phyloP scores from a whole-genome alignment of 495 filamentous ascomycete genomes.

The Cercophora newfieldiana region DNA sequence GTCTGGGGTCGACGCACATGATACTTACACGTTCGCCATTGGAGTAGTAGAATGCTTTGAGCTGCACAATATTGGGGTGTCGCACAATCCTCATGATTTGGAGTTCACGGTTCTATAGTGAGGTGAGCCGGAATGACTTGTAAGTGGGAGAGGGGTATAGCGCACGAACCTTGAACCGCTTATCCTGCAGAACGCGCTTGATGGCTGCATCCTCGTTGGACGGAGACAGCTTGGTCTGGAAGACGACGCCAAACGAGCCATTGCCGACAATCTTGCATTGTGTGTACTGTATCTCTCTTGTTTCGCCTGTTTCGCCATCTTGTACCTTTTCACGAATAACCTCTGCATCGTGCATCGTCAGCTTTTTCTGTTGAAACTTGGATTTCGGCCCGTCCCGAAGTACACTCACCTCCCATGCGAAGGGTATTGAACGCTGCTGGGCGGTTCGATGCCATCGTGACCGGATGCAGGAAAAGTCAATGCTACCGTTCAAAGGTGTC shows the following conservation, averaged over 20 bases:
- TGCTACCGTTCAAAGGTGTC: constrained; percentile 33
- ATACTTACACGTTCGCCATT: constrained; percentile 89
- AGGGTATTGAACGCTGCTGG: constrained; percentile 55
- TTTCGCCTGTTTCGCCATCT: constrained; percentile 95
- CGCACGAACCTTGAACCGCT: constrained; percentile 86
- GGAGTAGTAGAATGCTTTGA: constrained; percentile 99
- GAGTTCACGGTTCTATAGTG: constrained; percentile 85
- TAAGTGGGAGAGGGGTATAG: not conserved
- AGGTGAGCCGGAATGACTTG: constrained; percentile 37
- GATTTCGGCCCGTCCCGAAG: not conserved
- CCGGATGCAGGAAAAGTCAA: constrained; percentile 26
- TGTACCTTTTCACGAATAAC: constrained; percentile 98
- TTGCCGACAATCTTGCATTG: constrained; percentile 99
- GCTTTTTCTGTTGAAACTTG: not conserved
- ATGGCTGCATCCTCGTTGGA: constrained; percentile 98
- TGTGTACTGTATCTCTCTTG: constrained; percentile 94
- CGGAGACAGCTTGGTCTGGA: constrained; percentile 97
- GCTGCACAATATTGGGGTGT: constrained; percentile 96
- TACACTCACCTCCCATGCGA: constrained; percentile 54
- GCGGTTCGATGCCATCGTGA: constrained; percentile 52
- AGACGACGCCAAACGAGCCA: constrained; percentile 97
- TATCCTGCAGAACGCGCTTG: constrained; percentile 97
- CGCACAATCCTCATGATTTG: constrained; percentile 99
- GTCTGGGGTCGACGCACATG: not conserved
- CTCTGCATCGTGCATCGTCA: constrained; percentile 55